phyloP scores from a whole-genome alignment of 805 yeast genomes.

The Ogataea siamensis region DNA sequence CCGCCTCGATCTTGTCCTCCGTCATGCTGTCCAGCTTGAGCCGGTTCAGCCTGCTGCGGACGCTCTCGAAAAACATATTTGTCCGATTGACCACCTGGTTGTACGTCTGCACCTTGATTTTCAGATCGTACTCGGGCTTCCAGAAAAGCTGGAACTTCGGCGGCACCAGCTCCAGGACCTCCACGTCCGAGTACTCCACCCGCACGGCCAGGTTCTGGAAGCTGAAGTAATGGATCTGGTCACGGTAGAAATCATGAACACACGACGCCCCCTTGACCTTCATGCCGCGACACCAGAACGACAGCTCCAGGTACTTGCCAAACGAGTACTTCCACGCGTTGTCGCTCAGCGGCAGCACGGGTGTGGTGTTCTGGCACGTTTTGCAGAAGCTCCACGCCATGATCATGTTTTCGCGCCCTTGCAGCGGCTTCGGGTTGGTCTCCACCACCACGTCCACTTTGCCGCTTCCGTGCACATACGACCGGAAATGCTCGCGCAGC shows the following conservation, averaged over 20 bases:
- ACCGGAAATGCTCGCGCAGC: conserved; percentile 71
- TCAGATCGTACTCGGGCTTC: conserved; percentile 68
- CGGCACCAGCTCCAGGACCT: conserved; percentile 71
- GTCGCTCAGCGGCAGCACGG: conserved; percentile 78
- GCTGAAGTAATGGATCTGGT: conserved; percentile 83
- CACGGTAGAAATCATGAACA: conserved; percentile 74
- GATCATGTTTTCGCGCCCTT: conserved; percentile 64
- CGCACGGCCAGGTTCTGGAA: conserved; percentile 74
- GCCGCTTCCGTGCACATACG: conserved; percentile 86
- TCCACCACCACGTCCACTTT: conserved; percentile 78
- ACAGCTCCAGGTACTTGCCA: conserved; percentile 86
- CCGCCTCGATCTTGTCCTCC: conserved; percentile 68
- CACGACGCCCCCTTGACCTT: conserved; percentile 62
- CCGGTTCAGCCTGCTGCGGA: conserved; percentile 63
- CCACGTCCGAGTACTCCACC: conserved; percentile 74
- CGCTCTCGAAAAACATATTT: conserved; percentile 65
- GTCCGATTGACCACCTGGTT: conserved; percentile 53
- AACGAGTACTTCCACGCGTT: conserved; percentile 87
- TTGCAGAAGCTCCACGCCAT: conserved; percentile 92
- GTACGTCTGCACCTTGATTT: conserved; percentile 63
- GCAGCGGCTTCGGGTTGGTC: conserved; percentile 50
- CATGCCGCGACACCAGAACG: conserved; percentile 70
- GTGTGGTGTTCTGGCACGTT: conserved; percentile 69
- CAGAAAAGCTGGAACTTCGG: conserved; percentile 73
- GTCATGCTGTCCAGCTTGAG: conserved; percentile 79